Percentiles rank a stretch among this genome's conserved stretches.
These are phyloP conservation scores for Boletus speciosus DNA, from an alignment of 768 basidiomycete species.

Conservation along the genomic window DNA sequence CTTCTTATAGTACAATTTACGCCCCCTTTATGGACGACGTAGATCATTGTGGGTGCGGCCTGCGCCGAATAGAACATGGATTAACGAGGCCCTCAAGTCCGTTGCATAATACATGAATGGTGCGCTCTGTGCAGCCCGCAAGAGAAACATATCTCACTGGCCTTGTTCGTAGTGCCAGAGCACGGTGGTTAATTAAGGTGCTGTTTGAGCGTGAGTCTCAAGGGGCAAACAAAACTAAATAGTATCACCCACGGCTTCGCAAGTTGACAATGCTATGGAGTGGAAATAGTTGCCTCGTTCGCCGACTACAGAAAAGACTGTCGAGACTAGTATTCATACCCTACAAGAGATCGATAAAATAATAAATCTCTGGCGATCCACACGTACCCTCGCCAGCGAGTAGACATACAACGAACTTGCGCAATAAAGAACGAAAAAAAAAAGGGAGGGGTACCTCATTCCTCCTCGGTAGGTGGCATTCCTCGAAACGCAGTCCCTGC, in stretches of 20 bases:
- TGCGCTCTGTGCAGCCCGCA: too few relatives aligned
- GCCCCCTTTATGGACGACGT: conserved; percentile 4
- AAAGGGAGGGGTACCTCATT: conserved; percentile 6
- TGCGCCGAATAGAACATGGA: background rate
- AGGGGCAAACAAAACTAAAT: too few relatives aligned
- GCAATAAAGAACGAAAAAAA: background rate
- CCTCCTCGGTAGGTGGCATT: conserved; percentile 28
- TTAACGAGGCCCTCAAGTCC: background rate
- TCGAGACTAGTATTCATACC: conserved; percentile 1
- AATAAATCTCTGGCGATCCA: conserved; percentile 9
- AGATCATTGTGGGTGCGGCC: conserved; percentile 7
- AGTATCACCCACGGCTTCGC: too few relatives aligned
- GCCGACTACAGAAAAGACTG: background rate
- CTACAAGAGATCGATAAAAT: conserved; percentile 25
- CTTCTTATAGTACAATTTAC: background rate
- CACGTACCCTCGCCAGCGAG: conserved; percentile 23
- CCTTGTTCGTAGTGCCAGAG: too few relatives aligned
- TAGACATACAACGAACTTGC: background rate
- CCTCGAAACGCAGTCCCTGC: conserved; percentile 14
- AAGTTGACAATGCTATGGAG: too few relatives aligned
- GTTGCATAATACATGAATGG: too few relatives aligned
- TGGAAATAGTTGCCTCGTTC: too few relatives aligned
- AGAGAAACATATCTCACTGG: too few relatives aligned
- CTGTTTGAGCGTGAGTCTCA: too few relatives aligned
- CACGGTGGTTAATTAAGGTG: too few relatives aligned